phyloP scores from a whole-genome alignment of 805 yeast species.

The Metschnikowia reukaufii region DNA sequence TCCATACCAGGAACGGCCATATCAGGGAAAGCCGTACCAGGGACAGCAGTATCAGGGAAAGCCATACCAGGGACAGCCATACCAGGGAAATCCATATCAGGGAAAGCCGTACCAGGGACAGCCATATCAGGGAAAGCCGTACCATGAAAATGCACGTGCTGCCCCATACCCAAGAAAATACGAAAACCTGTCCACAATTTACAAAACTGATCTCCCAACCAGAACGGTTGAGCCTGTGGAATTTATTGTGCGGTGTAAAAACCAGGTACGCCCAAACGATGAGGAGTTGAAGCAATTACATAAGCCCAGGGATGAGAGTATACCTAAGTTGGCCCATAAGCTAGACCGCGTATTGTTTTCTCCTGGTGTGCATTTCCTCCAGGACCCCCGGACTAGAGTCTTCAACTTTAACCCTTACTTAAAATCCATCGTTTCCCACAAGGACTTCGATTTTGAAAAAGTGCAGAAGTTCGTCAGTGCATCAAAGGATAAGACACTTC shows the following conservation, averaged over 20 bases:
- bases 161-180: too few species aligned
- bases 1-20: too few species aligned
- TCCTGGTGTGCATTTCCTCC: conserved; percentile 76
- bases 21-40: too few species aligned
- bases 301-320: conserved; percentile 23
- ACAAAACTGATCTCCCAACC: background rate
- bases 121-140: too few species aligned
- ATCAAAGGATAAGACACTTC: conserved; percentile 58
- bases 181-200: background rate
- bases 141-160: too few species aligned
- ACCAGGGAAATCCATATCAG: too few species aligned
- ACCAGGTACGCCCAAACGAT: background rate
- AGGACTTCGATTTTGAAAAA: conserved; percentile 63
- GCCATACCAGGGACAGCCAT: too few species aligned
- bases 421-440: conserved; percentile 55
- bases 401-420: conserved; percentile 67
- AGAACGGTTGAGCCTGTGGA: background rate
- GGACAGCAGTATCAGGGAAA: too few species aligned
- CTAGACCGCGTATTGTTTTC: conserved; percentile 73
- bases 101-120: too few species aligned
- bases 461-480: conserved; percentile 63
- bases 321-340: conserved; percentile 64
- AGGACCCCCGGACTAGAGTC: conserved; percentile 74
- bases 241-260: background rate
- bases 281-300: conserved; percentile 19